Evolutionary conservation across 305 asterid genomes (phyloP).

Genomic region (Ilex paraguariensis): DNA sequence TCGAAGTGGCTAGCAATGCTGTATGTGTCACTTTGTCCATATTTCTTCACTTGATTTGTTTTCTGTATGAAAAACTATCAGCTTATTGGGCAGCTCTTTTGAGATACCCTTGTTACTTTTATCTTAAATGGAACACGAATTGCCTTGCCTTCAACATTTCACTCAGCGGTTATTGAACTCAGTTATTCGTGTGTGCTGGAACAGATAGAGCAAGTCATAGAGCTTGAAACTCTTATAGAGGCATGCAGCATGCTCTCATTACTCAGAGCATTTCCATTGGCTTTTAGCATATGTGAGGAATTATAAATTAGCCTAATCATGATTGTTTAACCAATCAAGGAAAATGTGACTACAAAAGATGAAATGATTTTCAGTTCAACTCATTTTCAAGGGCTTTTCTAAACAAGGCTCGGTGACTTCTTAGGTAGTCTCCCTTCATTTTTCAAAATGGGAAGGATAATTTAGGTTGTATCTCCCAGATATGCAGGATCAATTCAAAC

Average conservation of each 20-base stretch:
- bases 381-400: too few species aligned
- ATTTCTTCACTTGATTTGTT: conserved; percentile 6
- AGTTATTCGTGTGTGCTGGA: conserved; percentile 44
- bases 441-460: neutral
- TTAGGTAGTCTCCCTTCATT: neutral
- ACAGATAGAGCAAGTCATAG: conserved; percentile 88
- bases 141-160: neutral
- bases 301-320: neutral
- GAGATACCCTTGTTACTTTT: too few species aligned
- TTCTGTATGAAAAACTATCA: neutral
- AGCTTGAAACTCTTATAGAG: conserved; percentile 94
- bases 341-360: too few species aligned
- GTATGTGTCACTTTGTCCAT: conserved; percentile 29
- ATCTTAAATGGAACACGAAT: too few species aligned
- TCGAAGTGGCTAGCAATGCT: conserved; percentile 70
- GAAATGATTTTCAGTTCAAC: too few species aligned
- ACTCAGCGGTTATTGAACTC: neutral
- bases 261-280: neutral
- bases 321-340: neutral
- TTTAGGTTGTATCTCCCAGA: neutral
- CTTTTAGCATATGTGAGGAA: neutral
- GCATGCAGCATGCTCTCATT: conserved; percentile 25
- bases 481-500: neutral
- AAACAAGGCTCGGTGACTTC: neutral
- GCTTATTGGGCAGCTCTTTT: neutral